These are phyloP conservation scores for Prunus salicina DNA, from an alignment of 306 rosid species.

Conservation along the genomic window DNA sequence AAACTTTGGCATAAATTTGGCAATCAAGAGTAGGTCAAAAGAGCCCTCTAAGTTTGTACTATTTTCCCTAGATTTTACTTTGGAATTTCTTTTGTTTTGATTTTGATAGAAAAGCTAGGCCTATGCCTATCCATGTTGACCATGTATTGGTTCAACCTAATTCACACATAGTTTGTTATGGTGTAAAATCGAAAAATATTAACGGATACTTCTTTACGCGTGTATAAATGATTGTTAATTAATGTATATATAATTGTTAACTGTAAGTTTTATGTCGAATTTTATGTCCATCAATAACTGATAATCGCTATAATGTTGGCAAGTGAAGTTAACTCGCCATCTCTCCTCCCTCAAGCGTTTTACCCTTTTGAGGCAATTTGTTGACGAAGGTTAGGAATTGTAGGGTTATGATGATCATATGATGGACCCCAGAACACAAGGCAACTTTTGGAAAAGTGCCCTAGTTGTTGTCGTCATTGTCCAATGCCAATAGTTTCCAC, in stretches of 20 bases:
- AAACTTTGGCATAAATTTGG: slow-evolving; percentile 23
- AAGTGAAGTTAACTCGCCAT: no score
- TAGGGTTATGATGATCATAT: slow-evolving; percentile 13
- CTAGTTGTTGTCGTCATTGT: neutral
- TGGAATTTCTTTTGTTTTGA: neutral
- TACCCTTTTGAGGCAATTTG: neutral
- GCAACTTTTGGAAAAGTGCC: neutral
- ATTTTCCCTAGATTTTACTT: neutral
- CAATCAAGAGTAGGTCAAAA: slow-evolving; percentile 25
- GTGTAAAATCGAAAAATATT: no score
- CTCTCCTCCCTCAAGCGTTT: neutral
- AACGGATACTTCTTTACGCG: neutral
- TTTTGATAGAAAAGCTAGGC: neutral
- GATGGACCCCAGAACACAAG: slow-evolving; percentile 7
- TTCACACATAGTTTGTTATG: no score
- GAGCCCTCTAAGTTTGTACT: neutral
- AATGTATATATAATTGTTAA: no score
- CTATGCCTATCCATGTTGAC: neutral
- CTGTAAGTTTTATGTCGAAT: no score
- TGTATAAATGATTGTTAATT: neutral
- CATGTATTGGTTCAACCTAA: no score
- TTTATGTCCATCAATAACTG: neutral
- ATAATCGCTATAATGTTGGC: neutral
- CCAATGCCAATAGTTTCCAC: neutral
- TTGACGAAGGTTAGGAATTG: neutral